Evolutionary conservation across 345 rosid species (phyloP), one percentile per base, ranked within the genome.

Genomic region (Acer saccharum): DNA sequence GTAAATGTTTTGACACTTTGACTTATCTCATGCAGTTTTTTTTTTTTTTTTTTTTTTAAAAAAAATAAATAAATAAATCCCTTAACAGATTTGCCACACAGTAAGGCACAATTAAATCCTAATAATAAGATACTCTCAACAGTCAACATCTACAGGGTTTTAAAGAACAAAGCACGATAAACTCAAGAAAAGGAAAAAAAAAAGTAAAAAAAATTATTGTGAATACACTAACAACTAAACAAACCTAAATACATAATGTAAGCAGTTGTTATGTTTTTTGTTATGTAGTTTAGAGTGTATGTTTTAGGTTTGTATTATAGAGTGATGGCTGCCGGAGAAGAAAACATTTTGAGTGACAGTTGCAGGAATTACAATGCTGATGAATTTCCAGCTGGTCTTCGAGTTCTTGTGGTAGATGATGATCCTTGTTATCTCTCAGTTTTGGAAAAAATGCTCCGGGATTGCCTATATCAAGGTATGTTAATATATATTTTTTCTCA

Each of bases 351-450:
- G 52, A 67, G 50, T 41, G 70, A 41, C 18, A 17, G 46, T n/a
- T 67, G 52, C 70, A 67, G 52, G 7, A 8, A 66, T 18, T 66
- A 66, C 20, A 41, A 39, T 35, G 44, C 23, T 11, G 82, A 71
- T 27, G 73, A 35, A 58, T 82, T 88, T 35, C 87, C 86, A 20
- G 78, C 75, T 5, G 86, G 82, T 32, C 73, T 88, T 81, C 80
- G 86, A 10, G 83, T 88, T 78, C 71, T 86, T 52, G 87, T 83
- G 2, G 89, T 88, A 55, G 91, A 86, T 44, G 91, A 86, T 65
- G 88, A 86, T 66, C 80, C 81, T 5, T 80, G 78, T 67, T 88
- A 85, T 69, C 88, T 84, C 48, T 78, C 41, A 68, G 70, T 83
- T 57, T 57, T 86, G 77, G 88, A 79, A 79, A 81, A 35, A 18